phyloP scores from a whole-genome alignment of 371 early-diverging fungal species.

The Batrachochytrium dendrobatidis region DNA sequence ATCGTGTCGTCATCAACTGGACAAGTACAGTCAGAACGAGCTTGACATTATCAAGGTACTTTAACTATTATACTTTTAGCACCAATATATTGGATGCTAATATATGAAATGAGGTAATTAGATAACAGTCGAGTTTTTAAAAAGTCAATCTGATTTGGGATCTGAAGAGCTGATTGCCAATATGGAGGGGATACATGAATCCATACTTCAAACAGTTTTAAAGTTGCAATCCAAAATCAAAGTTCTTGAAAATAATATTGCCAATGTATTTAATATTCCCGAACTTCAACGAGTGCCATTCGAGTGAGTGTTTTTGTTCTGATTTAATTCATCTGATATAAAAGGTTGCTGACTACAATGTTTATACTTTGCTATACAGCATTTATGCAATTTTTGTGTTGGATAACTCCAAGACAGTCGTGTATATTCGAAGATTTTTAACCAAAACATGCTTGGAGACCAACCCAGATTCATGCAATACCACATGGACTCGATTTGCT shows the following conservation, averaged over 20 bases:
- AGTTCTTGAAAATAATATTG: neutral
- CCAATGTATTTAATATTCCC: neutral
- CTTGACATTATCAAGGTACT: neutral
- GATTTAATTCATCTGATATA: no score
- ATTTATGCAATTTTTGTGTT: neutral
- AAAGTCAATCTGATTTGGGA: neutral
- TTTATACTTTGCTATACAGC: no score
- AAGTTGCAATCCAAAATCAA: neutral
- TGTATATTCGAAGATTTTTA: neutral
- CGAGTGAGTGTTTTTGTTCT: neutral
- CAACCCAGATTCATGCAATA: neutral
- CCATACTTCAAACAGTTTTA: neutral
- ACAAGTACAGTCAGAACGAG: neutral
- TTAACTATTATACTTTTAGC: neutral
- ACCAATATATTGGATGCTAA: neutral
- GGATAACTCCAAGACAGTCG: neutral
- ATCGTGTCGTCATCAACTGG: neutral
- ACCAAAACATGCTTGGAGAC: neutral
- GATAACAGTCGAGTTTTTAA: conserved; percentile 1
- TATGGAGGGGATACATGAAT: neutral
- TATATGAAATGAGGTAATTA: neutral
- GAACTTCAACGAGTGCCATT: neutral
- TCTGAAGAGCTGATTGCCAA: neutral
- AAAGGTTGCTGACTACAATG: no score
- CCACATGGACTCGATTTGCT: neutral